Conservation (phyloP, 306 rosid genomes). For the Prunus davidiana region DNA sequence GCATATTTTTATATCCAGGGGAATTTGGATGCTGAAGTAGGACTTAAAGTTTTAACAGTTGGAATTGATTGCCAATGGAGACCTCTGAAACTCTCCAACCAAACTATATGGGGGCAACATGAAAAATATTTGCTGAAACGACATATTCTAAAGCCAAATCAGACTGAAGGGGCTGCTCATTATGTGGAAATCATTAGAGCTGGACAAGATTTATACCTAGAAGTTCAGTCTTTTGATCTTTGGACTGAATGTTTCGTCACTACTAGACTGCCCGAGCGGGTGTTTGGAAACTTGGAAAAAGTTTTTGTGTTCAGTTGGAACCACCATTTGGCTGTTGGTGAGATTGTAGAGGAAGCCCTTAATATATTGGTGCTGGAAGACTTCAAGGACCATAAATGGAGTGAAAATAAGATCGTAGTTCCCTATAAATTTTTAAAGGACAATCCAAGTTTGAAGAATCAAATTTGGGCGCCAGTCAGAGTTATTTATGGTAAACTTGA, state of each 20-base stretch:
- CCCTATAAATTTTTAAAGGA: no score
- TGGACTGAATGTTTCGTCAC: not conserved
- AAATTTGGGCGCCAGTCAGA: no score
- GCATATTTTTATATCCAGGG: no score
- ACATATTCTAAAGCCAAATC: fast-evolving
- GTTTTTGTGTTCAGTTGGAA: not conserved
- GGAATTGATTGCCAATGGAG: conserved; percentile 1
- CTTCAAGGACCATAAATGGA: no score
- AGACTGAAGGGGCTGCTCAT: not conserved
- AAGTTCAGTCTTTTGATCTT: not conserved
- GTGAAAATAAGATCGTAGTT: no score
- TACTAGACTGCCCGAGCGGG: not conserved
- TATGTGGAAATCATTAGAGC: not conserved
- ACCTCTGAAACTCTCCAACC: not conserved
- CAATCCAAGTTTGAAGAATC: no score
- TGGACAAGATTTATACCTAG: not conserved
- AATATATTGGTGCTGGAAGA: no score
- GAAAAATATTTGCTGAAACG: no score
- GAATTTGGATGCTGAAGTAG: not conserved
- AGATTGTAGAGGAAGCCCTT: not conserved
- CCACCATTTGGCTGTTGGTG: not conserved
- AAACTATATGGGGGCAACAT: not conserved
- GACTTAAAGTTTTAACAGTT: not conserved
- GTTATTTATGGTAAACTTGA: no score
- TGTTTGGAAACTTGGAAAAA: not conserved